These are phyloP conservation scores for Grosmannia serpens DNA, from an alignment of 2,329 filamentous ascomycete species.

Conservation along the genomic window DNA sequence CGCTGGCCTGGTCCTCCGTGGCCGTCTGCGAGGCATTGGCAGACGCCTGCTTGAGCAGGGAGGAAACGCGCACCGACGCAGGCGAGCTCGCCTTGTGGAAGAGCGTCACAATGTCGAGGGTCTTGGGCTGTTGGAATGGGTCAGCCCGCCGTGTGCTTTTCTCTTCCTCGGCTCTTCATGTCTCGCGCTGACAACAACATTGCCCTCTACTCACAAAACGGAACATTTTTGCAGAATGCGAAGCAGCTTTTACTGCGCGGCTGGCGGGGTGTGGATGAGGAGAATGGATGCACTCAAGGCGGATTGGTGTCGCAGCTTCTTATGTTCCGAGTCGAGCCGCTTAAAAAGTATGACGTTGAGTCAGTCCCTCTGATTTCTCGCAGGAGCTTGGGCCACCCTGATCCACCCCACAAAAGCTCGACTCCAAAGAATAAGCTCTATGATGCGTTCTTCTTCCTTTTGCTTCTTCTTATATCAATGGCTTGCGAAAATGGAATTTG, in stretches of 20 bases:
- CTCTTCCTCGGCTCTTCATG: not conserved
- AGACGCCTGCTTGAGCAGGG: slow-evolving; percentile 69
- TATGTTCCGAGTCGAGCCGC: not conserved
- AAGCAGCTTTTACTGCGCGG: too few species aligned
- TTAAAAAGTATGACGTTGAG: not conserved
- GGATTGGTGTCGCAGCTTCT: not conserved
- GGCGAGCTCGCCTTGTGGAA: slow-evolving; percentile 76
- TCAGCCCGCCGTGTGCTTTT: not conserved
- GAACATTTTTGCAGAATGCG: not conserved
- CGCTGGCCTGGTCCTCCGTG: slow-evolving; percentile 63
- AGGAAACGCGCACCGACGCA: slow-evolving; percentile 61
- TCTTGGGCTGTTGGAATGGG: slow-evolving; percentile 49
- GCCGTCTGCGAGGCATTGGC: slow-evolving; percentile 55
- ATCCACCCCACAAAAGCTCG: not conserved
- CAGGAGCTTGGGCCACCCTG: not conserved
- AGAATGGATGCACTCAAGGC: not conserved
- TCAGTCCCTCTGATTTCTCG: not conserved
- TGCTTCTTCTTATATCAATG: not conserved
- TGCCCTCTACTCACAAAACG: not conserved
- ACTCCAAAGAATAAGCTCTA: too few species aligned
- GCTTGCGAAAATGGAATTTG: not conserved
- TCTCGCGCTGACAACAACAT: not conserved
- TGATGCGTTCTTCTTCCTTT: not conserved
- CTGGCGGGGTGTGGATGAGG: not conserved
- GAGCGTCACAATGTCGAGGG: slow-evolving; percentile 84